Evolutionary conservation across 2,329 filamentous ascomycete species (phyloP).

Genomic region (Penicillium occitanis): DNA sequence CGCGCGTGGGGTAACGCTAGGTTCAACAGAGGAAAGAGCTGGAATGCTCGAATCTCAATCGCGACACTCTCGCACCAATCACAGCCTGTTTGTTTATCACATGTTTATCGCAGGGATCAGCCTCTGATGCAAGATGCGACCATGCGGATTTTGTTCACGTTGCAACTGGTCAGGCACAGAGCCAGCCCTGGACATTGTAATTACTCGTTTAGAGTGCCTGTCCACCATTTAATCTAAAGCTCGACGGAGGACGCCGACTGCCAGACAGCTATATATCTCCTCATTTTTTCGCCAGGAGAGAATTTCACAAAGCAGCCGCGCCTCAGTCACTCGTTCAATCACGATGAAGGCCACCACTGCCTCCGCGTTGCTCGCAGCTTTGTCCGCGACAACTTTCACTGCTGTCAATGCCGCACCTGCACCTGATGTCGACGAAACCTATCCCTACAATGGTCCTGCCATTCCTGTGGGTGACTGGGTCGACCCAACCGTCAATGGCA

Average conservation of each 20-base stretch:
- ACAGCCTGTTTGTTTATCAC: background rate
- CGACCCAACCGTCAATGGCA: constrained; percentile 51
- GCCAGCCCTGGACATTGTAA: background rate
- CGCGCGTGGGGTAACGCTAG: background rate
- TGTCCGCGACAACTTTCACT: constrained; percentile 25
- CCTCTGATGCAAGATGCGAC: constrained; percentile 2
- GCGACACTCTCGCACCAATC: background rate
- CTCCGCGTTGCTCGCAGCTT: constrained; percentile 25
- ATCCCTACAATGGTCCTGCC: constrained; percentile 51
- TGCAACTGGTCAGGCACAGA: constrained; percentile 1
- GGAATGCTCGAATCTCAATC: background rate
- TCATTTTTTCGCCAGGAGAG: background rate
- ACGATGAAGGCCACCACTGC: constrained; percentile 17
- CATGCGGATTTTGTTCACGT: background rate
- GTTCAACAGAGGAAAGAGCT: background rate
- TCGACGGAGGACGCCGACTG: background rate
- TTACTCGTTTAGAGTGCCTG: background rate
- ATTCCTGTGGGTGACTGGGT: constrained; percentile 55
- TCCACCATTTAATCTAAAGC: background rate
- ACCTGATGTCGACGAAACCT: constrained; percentile 31
- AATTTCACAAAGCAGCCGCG: background rate
- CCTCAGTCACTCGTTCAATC: background rate
- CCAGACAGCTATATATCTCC: background rate
- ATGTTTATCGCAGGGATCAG: constrained; percentile 1
- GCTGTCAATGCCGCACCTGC: constrained; percentile 39